Evolutionary conservation across 306 rosid species (phyloP).

Genomic region (Medicago truncatula): MtrunA17r5.0-ANR NC_053042.1:18418001-18418500

Average conservation of each 20-base stretch:
- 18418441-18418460: no score
- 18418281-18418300: constrained; percentile 48
- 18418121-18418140: constrained; percentile 24
- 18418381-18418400: no score
- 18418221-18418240: constrained; percentile 69
- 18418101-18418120: no score
- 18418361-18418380: constrained; percentile 46
- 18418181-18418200: constrained; percentile 98
- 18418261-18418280: constrained; percentile 24
- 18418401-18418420: no score
- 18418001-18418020: neutral
- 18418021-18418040: constrained; percentile 24
- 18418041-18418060: neutral
- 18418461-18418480: no score
- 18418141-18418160: constrained; percentile 69
- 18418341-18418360: constrained; percentile 78
- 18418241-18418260: constrained; percentile 10
- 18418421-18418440: no score
- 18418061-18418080: constrained; percentile 1
- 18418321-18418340: constrained; percentile 82
- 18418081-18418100: no score
- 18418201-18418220: constrained; percentile 88
- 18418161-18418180: constrained; percentile 88
- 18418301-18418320: constrained; percentile 84
- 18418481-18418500: no score